phyloP scores from a whole-genome alignment of 2,329 filamentous ascomycete species.

The Xylariaceae sp. region DNA sequence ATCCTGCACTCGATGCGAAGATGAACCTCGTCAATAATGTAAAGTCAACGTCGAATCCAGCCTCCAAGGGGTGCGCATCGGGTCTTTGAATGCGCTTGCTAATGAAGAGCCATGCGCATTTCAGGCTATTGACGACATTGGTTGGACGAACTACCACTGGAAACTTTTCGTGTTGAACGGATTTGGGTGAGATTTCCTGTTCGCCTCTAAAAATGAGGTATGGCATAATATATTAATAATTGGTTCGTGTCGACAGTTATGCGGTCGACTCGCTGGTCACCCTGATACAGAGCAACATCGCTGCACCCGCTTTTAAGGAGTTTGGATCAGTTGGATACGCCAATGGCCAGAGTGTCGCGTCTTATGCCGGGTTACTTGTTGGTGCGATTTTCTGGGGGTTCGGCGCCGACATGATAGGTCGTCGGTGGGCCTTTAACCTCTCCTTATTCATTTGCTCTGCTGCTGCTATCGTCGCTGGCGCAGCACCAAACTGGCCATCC shows the following conservation, averaged over 20 bases:
- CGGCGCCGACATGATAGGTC: slow-evolving; percentile 61
- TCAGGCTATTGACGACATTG: slow-evolving; percentile 34
- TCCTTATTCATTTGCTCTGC: slow-evolving; percentile 58
- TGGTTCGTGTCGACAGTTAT: slow-evolving; percentile 37
- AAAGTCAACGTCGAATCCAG: slow-evolving; percentile 25
- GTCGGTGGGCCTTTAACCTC: slow-evolving; percentile 63
- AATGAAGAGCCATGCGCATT: slow-evolving; percentile 1
- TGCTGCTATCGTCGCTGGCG: slow-evolving; percentile 60
- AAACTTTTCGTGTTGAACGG: slow-evolving; percentile 57
- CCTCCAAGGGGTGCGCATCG: too few relatives aligned
- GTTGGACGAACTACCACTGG: slow-evolving; percentile 41
- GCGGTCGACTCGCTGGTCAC: slow-evolving; percentile 53
- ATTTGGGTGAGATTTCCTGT: slow-evolving; percentile 43
- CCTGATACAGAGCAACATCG: slow-evolving; percentile 59
- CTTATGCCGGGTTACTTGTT: slow-evolving; percentile 44
- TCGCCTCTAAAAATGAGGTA: neutral
- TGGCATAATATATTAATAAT: neutral
- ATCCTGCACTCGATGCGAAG: slow-evolving; percentile 59
- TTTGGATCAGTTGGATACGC: slow-evolving; percentile 50
- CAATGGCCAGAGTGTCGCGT: slow-evolving; percentile 56
- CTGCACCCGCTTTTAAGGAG: slow-evolving; percentile 52
- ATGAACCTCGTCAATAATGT: slow-evolving; percentile 67
- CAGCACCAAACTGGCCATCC: slow-evolving; percentile 60
- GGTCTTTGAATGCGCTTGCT: neutral
- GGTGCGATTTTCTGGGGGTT: slow-evolving; percentile 66